A percentile compares a stretch with the other conserved stretches of the same genome.
Evolutionary conservation across 2,329 filamentous ascomycete genomes (phyloP).

Genomic region (Colletotrichum ledebouriae): DNA sequence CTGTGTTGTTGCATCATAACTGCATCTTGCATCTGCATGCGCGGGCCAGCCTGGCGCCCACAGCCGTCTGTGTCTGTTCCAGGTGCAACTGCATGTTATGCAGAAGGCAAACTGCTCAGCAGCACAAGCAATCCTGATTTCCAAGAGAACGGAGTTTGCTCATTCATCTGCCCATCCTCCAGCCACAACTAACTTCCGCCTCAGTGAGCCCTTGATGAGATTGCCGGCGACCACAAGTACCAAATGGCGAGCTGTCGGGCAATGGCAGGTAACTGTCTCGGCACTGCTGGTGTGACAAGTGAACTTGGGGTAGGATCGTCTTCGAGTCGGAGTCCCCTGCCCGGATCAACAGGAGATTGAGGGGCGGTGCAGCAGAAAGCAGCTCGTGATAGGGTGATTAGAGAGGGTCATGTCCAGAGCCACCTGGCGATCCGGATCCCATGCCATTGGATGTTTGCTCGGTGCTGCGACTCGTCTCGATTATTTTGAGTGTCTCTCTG

Average conservation of each 20-base stretch:
- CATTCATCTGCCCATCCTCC: background rate
- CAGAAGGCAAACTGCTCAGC: constrained; percentile 9
- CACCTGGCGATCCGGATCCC: constrained; percentile 32
- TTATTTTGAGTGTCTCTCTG: background rate
- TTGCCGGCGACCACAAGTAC: constrained; percentile 19
- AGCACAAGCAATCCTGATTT: constrained; percentile 13
- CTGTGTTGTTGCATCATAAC: constrained; percentile 29
- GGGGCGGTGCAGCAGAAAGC: constrained; percentile 26
- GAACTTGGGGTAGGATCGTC: constrained; percentile 15
- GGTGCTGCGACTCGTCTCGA: constrained; percentile 3
- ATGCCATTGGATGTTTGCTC: constrained; percentile 19
- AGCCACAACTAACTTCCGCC: background rate
- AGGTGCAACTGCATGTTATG: constrained; percentile 13
- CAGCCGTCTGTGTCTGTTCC: constrained; percentile 21
- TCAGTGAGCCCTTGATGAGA: constrained; percentile 8
- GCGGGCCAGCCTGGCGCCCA: constrained; percentile 5
- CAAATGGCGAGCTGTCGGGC: constrained; percentile 10
- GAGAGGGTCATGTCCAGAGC: constrained; percentile 16
- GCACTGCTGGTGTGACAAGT: constrained; percentile 11
- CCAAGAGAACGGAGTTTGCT: background rate
- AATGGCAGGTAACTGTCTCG: constrained; percentile 36
- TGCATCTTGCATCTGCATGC: constrained; percentile 22
- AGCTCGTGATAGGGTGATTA: constrained; percentile 26
- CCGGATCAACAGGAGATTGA: constrained; percentile 40
- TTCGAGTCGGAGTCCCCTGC: constrained; percentile 22